phyloP scores from a whole-genome alignment of 441 rosid genomes.

The Adansonia madagascariensis region DNA sequence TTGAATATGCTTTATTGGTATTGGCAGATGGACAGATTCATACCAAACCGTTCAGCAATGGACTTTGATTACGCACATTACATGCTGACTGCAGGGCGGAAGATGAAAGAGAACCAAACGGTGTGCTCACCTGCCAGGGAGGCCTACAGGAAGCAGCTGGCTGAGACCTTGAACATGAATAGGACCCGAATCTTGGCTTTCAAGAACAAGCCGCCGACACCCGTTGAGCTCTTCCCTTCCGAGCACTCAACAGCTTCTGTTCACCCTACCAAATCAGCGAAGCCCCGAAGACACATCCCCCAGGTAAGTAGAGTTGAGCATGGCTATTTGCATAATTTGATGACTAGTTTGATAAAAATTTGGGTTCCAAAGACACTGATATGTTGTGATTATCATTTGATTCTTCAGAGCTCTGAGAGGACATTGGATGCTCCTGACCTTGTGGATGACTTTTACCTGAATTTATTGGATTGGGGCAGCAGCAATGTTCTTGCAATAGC shows the following conservation, averaged over 20 bases:
- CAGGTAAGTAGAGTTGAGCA: conserved; percentile 29
- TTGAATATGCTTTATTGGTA: background rate
- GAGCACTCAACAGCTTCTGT: conserved; percentile 17
- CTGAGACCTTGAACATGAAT: conserved; percentile 64
- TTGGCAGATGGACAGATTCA: conserved; percentile 56
- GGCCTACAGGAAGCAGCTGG: conserved; percentile 66
- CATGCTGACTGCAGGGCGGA: conserved; percentile 52
- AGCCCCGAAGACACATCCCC: conserved; percentile 39
- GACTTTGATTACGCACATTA: conserved; percentile 55
- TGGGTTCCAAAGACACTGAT: background rate
- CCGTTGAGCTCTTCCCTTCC: conserved; percentile 33
- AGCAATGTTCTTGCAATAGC: conserved; percentile 45
- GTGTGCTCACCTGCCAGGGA: conserved; percentile 62
- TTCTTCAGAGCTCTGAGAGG: conserved; percentile 43
- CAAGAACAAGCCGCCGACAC: conserved; percentile 58
- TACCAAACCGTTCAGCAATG: conserved; percentile 61
- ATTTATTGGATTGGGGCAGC: conserved; percentile 51
- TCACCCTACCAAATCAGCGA: conserved; percentile 33
- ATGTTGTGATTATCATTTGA: background rate
- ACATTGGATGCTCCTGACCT: conserved; percentile 51
- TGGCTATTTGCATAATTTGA: background rate
- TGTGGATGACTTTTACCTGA: conserved; percentile 46
- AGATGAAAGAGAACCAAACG: conserved; percentile 43
- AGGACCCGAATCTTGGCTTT: conserved; percentile 69
- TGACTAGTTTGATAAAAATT: background rate